phyloP scores from a whole-genome alignment of 148 eudicot genomes.

The Chenopodium formosanum region DNA sequence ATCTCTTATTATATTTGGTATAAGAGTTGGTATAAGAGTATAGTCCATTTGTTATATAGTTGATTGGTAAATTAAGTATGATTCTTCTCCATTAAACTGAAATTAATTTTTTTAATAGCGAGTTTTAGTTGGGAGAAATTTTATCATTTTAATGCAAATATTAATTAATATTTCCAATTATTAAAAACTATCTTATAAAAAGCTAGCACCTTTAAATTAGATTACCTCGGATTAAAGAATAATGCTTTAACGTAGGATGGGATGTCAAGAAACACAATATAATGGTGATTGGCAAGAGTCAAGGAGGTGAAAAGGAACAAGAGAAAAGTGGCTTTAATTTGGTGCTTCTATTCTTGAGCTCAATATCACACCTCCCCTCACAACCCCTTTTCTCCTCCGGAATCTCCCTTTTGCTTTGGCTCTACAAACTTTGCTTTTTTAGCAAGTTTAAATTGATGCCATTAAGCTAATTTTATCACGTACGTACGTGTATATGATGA shows the following conservation, averaged over 20 bases:
- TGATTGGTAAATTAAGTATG: no score
- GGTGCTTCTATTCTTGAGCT: neutral
- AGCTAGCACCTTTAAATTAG: neutral
- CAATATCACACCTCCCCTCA: neutral
- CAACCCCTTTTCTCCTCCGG: neutral
- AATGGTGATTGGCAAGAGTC: neutral
- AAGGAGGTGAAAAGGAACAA: neutral
- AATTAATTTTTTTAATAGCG: no score
- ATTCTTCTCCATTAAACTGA: no score
- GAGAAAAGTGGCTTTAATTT: neutral
- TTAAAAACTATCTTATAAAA: no score
- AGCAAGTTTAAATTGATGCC: neutral
- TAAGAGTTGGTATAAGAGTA: no score
- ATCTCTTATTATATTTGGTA: no score
- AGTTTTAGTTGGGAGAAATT: no score
- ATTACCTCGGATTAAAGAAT: neutral
- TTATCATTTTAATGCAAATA: no score
- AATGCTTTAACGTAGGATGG: neutral
- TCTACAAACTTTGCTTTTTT: neutral
- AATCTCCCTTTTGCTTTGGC: neutral
- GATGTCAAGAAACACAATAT: neutral
- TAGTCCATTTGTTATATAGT: no score
- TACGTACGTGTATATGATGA: no score
- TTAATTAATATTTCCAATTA: no score
- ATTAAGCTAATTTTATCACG: neutral